Evolutionary conservation across 352 stramenopile species (phyloP).

Genomic region (Phytophthora hibernalis): DNA sequence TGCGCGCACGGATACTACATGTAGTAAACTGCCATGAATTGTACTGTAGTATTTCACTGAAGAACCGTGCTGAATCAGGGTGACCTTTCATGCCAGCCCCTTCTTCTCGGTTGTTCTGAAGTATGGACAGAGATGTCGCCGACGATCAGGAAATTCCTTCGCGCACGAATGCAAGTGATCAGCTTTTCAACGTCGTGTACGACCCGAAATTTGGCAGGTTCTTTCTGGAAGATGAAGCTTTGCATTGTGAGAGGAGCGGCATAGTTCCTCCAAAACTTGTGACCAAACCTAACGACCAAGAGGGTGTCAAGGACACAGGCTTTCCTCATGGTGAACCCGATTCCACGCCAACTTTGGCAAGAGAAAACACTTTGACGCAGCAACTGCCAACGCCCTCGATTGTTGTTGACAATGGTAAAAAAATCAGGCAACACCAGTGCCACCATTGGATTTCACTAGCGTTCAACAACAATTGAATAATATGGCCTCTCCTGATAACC

Average conservation of each 20-base stretch:
- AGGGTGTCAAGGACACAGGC: neutral
- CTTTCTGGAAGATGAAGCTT: constrained; percentile 46
- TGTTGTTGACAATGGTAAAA: neutral
- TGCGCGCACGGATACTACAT: no score
- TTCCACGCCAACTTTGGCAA: neutral
- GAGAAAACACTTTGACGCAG: neutral
- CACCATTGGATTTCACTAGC: constrained; percentile 25
- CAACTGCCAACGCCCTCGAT: neutral
- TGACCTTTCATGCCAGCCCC: constrained; percentile 21
- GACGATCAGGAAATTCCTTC: neutral
- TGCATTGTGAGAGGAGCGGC: constrained; percentile 2
- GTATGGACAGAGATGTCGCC: constrained; percentile 13
- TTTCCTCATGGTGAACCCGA: neutral
- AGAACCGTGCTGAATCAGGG: no score
- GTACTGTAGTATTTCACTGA: no score
- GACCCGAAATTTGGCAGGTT: constrained; percentile 55
- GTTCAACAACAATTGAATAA: constrained; percentile 12
- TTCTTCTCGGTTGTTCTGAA: neutral
- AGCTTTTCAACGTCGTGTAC: constrained; percentile 53
- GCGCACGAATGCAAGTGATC: constrained; percentile 1
- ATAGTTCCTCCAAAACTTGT: constrained; percentile 40
- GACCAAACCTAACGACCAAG: constrained; percentile 13
- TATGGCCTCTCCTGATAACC: neutral
- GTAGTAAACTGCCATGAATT: no score
- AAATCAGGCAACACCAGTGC: neutral